Percentiles rank a stretch among this genome's conserved stretches.
These are phyloP conservation scores for Bipolaris oryzae DNA, from an alignment of 2,329 filamentous ascomycete species.

Conservation along the genomic window DNA sequence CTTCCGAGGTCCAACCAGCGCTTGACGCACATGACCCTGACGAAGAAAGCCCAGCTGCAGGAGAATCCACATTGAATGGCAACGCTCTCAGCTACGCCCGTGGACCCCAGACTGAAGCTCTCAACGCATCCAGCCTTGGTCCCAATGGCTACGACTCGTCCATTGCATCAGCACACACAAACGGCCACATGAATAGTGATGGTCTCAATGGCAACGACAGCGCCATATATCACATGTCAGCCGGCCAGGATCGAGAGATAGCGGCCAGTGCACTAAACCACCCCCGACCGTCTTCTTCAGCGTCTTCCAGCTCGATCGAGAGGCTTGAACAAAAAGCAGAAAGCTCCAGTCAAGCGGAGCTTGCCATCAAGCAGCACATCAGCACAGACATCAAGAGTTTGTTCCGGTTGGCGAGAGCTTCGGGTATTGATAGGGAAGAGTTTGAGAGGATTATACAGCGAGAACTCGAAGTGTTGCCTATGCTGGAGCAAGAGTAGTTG, in stretches of 20 bases:
- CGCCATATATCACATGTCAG: constrained; percentile 29
- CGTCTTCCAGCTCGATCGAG: constrained; percentile 62
- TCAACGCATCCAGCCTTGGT: constrained; percentile 47
- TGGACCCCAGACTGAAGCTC: constrained; percentile 52
- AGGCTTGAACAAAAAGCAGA: constrained; percentile 61
- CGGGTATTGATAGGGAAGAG: constrained; percentile 75
- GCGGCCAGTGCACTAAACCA: constrained; percentile 41
- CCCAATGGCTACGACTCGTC: constrained; percentile 41
- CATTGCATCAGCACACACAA: constrained; percentile 33
- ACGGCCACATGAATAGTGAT: constrained; percentile 7
- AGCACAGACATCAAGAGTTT: constrained; percentile 78
- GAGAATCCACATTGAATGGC: constrained; percentile 61
- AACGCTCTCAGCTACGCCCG: constrained; percentile 53
- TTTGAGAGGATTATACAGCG: constrained; percentile 74
- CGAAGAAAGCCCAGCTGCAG: constrained; percentile 59
- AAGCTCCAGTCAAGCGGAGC: constrained; percentile 68
- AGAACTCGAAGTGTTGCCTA: constrained; percentile 71
- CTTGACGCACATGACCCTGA: constrained; percentile 84
- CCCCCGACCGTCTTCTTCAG: constrained; percentile 45
- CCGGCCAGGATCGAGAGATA: constrained; percentile 28
- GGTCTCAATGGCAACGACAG: constrained; percentile 20
- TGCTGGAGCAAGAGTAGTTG: constrained; percentile 67
- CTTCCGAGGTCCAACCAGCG: constrained; percentile 74
- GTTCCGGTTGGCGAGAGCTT: constrained; percentile 70
- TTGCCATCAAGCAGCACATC: constrained; percentile 79